Base-by-base conservation (phyloP, 495 filamentous ascomycete species). In the Letharia lupina region DNA sequence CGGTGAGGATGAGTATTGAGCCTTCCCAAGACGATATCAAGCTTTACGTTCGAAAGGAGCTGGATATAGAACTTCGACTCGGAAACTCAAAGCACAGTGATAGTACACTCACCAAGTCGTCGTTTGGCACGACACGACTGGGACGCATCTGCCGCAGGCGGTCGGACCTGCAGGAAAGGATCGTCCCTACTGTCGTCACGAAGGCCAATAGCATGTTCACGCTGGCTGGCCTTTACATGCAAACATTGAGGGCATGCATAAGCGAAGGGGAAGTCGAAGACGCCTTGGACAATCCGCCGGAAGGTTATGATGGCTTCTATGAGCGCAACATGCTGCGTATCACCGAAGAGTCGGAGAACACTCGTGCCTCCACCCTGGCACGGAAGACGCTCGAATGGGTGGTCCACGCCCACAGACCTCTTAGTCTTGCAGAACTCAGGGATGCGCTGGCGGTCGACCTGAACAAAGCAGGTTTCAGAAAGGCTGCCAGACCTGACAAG, bases 121-220 rank as follows among this genome's bases (percentile, higher is more conserved):
- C 63, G 2, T 60, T 54, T 15, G 68, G 68, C 20, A 68, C 63
- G 12, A 72, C 70, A n/a, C 31, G 16, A 9, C 65, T 72, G 4
- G 72, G 68, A 20, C 41, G 68, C 31, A 58, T 70, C 23, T 73
- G 67, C 35, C 44, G 63, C n/a, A 47, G 64, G 15, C 56, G 68
- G 20, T 45, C 66, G 4, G 54, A 57, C 3, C 41, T 75, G 28
- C 52, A 69, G 45, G 52, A 65, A 6, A 39, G 63, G n/a, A 70
- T 75, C 13, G 37, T 70, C 2, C 35, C 39, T 2, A 42, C 67
- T n/a, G 68, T 75, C 35, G 65, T 70, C 48, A 44, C 28, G 4
- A 71, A 70, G 31, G 66, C 68, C 2, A 48, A 70, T 13, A 67
- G 69, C n/a, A 73, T 62, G 50, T 75, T 74, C 60, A 48, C 70